Percentiles rank a stretch among this genome's conserved stretches.
phyloP scores from a whole-genome alignment of 768 basidiomycete species.

The Kwoniella shandongensis region DNA sequence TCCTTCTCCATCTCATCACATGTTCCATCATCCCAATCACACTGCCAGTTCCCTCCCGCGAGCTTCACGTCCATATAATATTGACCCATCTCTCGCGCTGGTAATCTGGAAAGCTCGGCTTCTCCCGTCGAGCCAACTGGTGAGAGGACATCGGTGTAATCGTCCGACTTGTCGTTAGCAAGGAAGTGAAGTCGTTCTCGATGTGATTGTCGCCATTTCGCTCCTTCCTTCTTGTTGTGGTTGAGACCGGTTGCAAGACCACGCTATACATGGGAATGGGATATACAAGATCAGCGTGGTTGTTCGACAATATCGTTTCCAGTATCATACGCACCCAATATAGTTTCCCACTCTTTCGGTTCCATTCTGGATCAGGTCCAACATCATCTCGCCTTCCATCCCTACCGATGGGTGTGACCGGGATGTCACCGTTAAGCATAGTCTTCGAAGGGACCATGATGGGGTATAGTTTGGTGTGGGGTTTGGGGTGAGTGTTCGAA shows the following conservation, averaged over 20 bases:
- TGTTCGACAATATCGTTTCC: no score
- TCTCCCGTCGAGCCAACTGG: conserved; percentile 45
- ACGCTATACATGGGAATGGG: no score
- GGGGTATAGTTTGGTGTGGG: conserved; percentile 52
- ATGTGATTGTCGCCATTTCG: conserved; percentile 50
- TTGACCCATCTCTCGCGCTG: conserved; percentile 40
- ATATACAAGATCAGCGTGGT: conserved; percentile 1
- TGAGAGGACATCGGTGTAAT: conserved; percentile 40
- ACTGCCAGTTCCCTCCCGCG: conserved; percentile 53
- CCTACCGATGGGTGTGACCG: conserved; percentile 52
- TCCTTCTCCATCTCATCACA: conserved; percentile 53
- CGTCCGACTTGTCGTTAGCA: conserved; percentile 43
- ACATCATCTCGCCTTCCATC: conserved; percentile 51
- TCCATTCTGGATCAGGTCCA: conserved; percentile 52
- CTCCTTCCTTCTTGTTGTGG: conserved; percentile 45
- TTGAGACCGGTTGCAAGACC: conserved; percentile 52
- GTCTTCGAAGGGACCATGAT: conserved; percentile 53
- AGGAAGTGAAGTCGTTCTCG: conserved; percentile 52
- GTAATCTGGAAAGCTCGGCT: conserved; percentile 42
- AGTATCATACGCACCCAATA: conserved; percentile 48
- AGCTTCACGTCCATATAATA: conserved; percentile 54
- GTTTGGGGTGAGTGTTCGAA: conserved; percentile 49
- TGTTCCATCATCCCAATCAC: conserved; percentile 51
- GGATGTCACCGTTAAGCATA: conserved; percentile 52
- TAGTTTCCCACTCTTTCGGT: conserved; percentile 49